These are phyloP conservation scores for Aspergillus indologenus DNA, from an alignment of 495 filamentous ascomycete genomes.

Conservation along the genomic window DNA sequence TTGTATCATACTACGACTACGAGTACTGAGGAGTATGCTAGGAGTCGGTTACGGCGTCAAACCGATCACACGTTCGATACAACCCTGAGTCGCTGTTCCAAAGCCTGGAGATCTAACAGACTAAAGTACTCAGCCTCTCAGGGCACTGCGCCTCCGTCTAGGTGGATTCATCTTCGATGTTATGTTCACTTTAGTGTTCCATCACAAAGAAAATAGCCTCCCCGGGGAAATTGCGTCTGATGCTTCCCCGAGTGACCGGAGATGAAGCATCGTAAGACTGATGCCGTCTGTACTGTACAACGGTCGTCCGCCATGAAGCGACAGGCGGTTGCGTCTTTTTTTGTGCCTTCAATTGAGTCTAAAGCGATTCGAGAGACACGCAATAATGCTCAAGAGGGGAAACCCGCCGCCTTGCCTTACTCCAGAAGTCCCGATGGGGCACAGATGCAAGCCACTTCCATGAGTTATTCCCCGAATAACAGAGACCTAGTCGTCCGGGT, in stretches of 20 bases:
- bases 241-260: not conserved
- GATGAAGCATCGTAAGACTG: not conserved
- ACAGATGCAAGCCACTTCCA: slow-evolving; percentile 8
- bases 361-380: not conserved
- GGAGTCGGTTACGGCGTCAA: not conserved
- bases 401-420: not conserved
- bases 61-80: not conserved
- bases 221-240: not conserved
- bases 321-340: not conserved
- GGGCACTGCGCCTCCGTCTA: not conserved
- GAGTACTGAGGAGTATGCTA: no score
- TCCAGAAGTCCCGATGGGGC: not conserved
- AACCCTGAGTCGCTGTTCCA: not conserved
- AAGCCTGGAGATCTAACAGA: not conserved
- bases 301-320: not conserved
- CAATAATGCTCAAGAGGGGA: not conserved
- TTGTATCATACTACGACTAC: not conserved
- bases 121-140: not conserved
- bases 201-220: not conserved
- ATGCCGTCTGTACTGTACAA: not conserved
- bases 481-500: not conserved
- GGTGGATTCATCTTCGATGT: not conserved
- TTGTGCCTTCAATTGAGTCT: not conserved
- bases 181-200: no score
- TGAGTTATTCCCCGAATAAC: not conserved